These are phyloP conservation scores for Casuarina glauca DNA, from an alignment of 306 rosid species.

Conservation along the genomic window DNA sequence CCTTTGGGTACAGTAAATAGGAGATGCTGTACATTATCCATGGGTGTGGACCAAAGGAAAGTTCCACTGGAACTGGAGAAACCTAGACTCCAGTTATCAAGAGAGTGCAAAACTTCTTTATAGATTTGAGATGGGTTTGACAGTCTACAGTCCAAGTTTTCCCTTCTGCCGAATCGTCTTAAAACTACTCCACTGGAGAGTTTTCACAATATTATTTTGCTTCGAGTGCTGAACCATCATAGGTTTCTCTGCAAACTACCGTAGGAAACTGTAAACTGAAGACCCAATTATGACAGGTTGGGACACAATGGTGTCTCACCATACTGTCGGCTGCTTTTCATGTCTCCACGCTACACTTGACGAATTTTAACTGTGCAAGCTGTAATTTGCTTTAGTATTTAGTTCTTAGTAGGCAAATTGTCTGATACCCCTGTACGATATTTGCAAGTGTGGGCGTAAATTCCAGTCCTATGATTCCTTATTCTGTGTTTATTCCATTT, in stretches of 20 bases:
- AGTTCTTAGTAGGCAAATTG: background rate
- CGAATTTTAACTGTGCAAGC: background rate
- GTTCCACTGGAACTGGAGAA: slow-evolving; percentile 2
- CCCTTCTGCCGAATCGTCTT: background rate
- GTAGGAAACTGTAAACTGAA: background rate
- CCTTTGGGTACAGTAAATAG: background rate
- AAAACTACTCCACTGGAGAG: background rate
- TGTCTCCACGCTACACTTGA: background rate
- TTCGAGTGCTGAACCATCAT: background rate
- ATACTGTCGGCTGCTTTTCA: background rate
- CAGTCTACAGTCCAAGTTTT: background rate
- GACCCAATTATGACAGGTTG: background rate
- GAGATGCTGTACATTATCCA: background rate
- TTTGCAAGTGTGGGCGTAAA: too few species aligned
- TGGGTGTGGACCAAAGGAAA: background rate
- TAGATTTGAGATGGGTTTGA: background rate
- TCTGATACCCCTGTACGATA: background rate
- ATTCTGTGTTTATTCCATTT: too few species aligned
- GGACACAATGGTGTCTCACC: background rate
- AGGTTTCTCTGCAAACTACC: background rate
- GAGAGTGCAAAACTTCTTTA: background rate
- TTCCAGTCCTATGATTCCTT: too few species aligned
- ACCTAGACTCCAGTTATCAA: background rate
- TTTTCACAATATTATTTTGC: background rate
- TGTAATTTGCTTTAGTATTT: background rate